Evolutionary conservation across 495 filamentous ascomycete genomes (phyloP).

Genomic region (Lophiostoma macrostomum): DNA sequence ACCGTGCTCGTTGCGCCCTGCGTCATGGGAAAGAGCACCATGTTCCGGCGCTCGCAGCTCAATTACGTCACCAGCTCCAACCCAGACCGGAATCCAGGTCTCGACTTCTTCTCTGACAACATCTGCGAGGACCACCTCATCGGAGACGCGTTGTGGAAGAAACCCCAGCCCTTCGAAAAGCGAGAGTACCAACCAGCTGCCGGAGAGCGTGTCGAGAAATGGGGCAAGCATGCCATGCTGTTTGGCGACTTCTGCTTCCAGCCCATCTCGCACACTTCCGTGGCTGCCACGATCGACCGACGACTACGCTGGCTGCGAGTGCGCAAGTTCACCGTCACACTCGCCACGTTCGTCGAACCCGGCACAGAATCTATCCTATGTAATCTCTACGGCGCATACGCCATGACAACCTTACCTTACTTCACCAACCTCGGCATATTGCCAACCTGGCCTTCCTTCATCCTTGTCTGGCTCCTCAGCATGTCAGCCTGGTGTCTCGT

Average conservation of each 20-base stretch:
- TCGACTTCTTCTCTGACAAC: slow-evolving; percentile 90
- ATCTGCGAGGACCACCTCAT: slow-evolving; percentile 99
- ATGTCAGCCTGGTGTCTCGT: slow-evolving; percentile 68
- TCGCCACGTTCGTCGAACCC: slow-evolving; percentile 90
- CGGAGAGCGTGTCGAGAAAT: slow-evolving; percentile 44
- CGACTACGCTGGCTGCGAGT: slow-evolving; percentile 90
- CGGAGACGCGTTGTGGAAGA: slow-evolving; percentile 83
- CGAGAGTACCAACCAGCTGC: slow-evolving; percentile 39
- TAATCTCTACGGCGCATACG: slow-evolving; percentile 74
- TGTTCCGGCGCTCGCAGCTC: slow-evolving; percentile 93
- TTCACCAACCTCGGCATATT: slow-evolving; percentile 55
- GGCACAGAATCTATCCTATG: slow-evolving; percentile 88
- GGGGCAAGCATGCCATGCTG: slow-evolving; percentile 76
- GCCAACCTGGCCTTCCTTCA: slow-evolving; percentile 68
- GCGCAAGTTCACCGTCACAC: slow-evolving; percentile 86
- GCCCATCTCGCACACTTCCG: slow-evolving; percentile 78
- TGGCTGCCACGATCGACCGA: slow-evolving; percentile 74
- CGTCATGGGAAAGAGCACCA: slow-evolving; percentile 94
- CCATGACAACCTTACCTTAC: slow-evolving; percentile 67
- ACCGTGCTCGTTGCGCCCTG: slow-evolving; percentile 87
- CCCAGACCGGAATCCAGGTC: slow-evolving; percentile 55
- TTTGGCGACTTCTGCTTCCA: slow-evolving; percentile 86
- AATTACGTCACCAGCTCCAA: slow-evolving; percentile 63
- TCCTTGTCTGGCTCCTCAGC: slow-evolving; percentile 59
- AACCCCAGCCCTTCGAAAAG: slow-evolving; percentile 31